A percentile compares a stretch with the other conserved stretches of the same genome.
phyloP scores from a whole-genome alignment of 1,139 yeast genomes.

The Sugiyamaella castrensis region DNA sequence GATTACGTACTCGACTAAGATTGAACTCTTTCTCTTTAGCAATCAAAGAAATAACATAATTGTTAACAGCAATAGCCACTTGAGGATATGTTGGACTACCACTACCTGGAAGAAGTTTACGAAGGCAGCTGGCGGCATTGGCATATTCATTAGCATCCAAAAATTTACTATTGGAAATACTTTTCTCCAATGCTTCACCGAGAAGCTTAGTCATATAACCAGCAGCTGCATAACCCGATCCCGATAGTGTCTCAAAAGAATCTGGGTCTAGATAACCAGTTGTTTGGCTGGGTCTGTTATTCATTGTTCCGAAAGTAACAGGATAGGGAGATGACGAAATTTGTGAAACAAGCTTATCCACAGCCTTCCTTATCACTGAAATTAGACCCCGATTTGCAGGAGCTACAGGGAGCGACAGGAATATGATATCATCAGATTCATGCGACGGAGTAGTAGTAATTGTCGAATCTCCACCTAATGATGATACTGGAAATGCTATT shows the following conservation, averaged over 20 bases:
- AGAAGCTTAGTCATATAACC: constrained; percentile 23
- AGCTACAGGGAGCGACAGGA: constrained; percentile 15
- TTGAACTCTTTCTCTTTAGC: constrained; percentile 22
- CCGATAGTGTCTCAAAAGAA: background rate
- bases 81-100: constrained; percentile 21
- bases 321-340: constrained; percentile 19
- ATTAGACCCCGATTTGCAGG: constrained; percentile 19
- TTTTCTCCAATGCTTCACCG: constrained; percentile 24
- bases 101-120: constrained; percentile 21
- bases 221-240: constrained; percentile 4
- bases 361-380: constrained; percentile 15
- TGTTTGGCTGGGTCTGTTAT: background rate
- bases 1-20: constrained; percentile 18
- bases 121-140: constrained; percentile 26
- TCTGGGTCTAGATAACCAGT: background rate
- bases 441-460: background rate
- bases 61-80: constrained; percentile 25
- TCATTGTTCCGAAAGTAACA: constrained; percentile 3
- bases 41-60: constrained; percentile 23
- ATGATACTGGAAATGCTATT: background rate
- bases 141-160: constrained; percentile 30
- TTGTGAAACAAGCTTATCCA: constrained; percentile 16
- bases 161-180: constrained; percentile 26
- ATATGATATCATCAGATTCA: constrained; percentile 13
- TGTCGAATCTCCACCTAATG: background rate